A percentile compares a stretch with the other conserved stretches of the same genome.
Evolutionary conservation across 192 early-diverging fungal species (phyloP).

Genomic region (Gonapodya sp.): DNA sequence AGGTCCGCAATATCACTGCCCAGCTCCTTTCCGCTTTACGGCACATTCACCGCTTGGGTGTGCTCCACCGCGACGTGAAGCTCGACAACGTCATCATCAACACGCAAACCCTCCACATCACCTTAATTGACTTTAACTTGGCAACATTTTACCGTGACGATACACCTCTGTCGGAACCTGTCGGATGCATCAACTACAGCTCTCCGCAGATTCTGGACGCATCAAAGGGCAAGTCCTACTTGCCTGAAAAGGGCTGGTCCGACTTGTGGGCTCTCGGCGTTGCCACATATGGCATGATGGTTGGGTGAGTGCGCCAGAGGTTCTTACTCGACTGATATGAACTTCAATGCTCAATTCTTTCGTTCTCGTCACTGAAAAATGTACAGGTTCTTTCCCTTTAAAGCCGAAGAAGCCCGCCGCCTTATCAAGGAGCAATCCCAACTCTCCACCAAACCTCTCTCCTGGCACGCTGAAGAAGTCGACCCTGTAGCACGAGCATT

Average conservation of each 20-base stretch:
- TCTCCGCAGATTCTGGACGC: background rate
- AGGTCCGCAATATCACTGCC: background rate
- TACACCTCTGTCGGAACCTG: background rate
- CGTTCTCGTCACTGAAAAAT: background rate
- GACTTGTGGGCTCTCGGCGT: constrained; percentile 8
- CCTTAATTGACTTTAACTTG: background rate
- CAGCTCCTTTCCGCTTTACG: background rate
- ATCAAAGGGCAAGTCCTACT: background rate
- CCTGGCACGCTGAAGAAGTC: background rate
- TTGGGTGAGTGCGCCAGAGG: too few relatives aligned
- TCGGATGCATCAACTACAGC: background rate
- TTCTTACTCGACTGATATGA: too few relatives aligned
- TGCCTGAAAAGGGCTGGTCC: background rate
- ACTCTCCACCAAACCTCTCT: background rate
- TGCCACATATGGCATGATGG: background rate
- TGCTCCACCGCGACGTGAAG: constrained; percentile 11
- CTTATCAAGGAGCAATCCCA: background rate
- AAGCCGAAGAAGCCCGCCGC: background rate
- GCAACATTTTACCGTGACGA: background rate
- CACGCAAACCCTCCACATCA: background rate
- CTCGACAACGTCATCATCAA: constrained; percentile 10
- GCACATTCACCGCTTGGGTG: background rate
- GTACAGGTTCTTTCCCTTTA: constrained; percentile 3
- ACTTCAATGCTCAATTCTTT: background rate
- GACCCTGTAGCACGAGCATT: background rate